Percentiles rank a stretch among this genome's conserved stretches.
Evolutionary conservation across 2,329 filamentous ascomycete species (phyloP).

Genomic region (Aspergillus pseudotamarii): DNA sequence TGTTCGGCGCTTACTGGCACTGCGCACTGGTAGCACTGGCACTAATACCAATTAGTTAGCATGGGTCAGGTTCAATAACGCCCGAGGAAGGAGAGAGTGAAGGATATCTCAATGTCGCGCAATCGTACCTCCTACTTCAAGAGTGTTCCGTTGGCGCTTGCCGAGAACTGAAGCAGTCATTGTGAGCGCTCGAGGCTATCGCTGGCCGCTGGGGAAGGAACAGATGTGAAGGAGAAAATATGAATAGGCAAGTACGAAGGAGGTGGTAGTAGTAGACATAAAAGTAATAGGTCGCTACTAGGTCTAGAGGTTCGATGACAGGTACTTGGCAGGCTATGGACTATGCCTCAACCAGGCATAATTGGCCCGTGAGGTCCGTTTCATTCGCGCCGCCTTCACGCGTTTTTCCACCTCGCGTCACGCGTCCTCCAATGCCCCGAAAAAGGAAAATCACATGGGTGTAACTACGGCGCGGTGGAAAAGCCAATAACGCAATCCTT

Average conservation of each 20-base stretch:
- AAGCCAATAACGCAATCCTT: background rate
- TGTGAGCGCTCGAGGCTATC: slow-evolving; percentile 15
- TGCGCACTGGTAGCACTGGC: slow-evolving; percentile 36
- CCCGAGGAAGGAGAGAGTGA: slow-evolving; percentile 2
- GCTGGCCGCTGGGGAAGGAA: slow-evolving; percentile 25
- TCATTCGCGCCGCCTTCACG: slow-evolving; percentile 9
- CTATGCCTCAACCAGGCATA: slow-evolving; percentile 23
- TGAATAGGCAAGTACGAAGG: slow-evolving; percentile 7
- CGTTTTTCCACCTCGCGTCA: slow-evolving; percentile 14
- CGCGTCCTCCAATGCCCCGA: background rate
- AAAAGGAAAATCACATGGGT: slow-evolving; percentile 8
- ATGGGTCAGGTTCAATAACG: background rate
- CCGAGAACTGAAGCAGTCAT: slow-evolving; percentile 48
- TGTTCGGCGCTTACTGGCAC: slow-evolving; percentile 52
- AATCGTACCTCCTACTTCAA: slow-evolving; percentile 45
- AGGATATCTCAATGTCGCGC: slow-evolving; percentile 17
- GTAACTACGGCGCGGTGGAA: background rate
- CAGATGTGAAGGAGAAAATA: slow-evolving; percentile 11
- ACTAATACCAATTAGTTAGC: slow-evolving; percentile 20
- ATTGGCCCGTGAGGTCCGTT: slow-evolving; percentile 16
- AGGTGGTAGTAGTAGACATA: background rate
- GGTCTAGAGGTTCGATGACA: slow-evolving; percentile 1
- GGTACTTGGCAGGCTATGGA: background rate
- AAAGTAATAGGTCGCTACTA: background rate
- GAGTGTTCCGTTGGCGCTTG: slow-evolving; percentile 45